phyloP scores from a whole-genome alignment of 805 yeast genomes.

The Ogataea populi-albae region DNA sequence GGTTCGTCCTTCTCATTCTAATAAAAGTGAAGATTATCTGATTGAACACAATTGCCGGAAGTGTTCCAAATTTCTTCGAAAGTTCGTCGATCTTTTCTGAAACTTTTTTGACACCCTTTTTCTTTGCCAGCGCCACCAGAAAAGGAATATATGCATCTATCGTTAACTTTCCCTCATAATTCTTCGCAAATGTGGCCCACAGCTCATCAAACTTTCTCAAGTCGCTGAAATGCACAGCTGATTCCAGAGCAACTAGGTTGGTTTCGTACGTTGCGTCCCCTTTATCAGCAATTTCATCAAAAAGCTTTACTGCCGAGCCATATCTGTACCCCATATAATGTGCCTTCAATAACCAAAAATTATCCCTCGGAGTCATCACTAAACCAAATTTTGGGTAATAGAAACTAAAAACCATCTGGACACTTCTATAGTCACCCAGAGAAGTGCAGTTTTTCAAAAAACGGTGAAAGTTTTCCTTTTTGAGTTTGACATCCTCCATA shows the following conservation, averaged over 20 bases:
- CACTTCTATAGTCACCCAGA: conserved; percentile 26
- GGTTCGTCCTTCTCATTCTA: conserved; percentile 16
- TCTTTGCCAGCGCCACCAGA: conserved; percentile 22
- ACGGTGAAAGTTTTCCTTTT: conserved; percentile 15
- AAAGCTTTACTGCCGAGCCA: conserved; percentile 19
- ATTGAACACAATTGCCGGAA: conserved; percentile 25
- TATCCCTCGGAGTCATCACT: conserved; percentile 14
- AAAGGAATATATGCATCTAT: conserved; percentile 19
- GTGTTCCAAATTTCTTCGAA: conserved; percentile 4
- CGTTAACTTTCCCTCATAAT: conserved; percentile 12
- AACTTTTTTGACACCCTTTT: conserved; percentile 14
- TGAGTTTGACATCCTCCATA: conserved; percentile 8
- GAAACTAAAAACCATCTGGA: conserved; percentile 18
- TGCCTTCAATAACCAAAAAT: conserved; percentile 24
- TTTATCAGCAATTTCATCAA: conserved; percentile 8
- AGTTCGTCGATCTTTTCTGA: conserved; percentile 18
- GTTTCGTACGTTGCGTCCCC: conserved; percentile 14
- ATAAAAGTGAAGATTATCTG: conserved; percentile 26
- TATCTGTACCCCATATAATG: conserved; percentile 25
- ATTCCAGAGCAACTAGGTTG: conserved; percentile 22
- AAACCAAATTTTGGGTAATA: conserved; percentile 27
- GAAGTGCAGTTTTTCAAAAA: conserved; percentile 19
- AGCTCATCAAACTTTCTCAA: conserved; percentile 16
- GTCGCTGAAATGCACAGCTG: conserved; percentile 19
- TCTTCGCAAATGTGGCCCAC: conserved; percentile 17